A percentile compares a stretch with the other conserved stretches of the same genome.
These are phyloP conservation scores for Pseudogymnoascus sp. DNA, from an alignment of 2,329 filamentous ascomycete genomes.

Conservation along the genomic window DNA sequence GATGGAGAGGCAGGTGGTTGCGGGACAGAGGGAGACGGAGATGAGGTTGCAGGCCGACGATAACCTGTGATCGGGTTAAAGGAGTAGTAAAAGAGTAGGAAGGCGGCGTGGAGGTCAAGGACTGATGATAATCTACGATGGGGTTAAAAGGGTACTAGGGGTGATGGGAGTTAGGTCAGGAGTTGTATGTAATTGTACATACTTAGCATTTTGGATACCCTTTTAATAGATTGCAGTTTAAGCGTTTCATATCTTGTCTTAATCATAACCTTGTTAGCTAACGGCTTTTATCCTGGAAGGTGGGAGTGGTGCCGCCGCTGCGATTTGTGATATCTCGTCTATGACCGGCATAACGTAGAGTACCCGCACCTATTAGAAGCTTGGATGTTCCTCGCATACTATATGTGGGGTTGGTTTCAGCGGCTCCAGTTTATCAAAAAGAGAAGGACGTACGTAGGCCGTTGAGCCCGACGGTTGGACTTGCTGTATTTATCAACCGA, in stretches of 20 bases:
- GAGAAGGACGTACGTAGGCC: neutral
- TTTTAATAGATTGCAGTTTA: neutral
- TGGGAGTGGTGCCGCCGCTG: neutral
- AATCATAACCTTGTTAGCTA: neutral
- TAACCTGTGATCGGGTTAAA: neutral
- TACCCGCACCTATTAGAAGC: neutral
- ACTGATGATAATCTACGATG: neutral
- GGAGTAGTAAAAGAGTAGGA: neutral
- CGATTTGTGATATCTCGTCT: neutral
- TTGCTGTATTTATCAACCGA: neutral
- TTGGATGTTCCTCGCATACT: neutral
- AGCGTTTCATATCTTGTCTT: neutral
- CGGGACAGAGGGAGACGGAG: neutral
- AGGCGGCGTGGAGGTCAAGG: neutral
- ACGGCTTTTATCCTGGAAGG: neutral
- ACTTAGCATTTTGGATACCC: conserved; percentile 1
- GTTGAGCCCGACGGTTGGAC: neutral
- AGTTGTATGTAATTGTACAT: neutral
- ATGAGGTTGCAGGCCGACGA: neutral
- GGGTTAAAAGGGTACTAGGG: neutral
- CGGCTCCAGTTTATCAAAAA: neutral
- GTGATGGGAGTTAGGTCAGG: neutral
- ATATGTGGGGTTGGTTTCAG: neutral
- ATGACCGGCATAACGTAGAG: neutral
- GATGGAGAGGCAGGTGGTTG: neutral